These are phyloP conservation scores for Maudiozyma barnettii DNA, from an alignment of 805 yeast genomes.

Conservation along the genomic window DNA sequence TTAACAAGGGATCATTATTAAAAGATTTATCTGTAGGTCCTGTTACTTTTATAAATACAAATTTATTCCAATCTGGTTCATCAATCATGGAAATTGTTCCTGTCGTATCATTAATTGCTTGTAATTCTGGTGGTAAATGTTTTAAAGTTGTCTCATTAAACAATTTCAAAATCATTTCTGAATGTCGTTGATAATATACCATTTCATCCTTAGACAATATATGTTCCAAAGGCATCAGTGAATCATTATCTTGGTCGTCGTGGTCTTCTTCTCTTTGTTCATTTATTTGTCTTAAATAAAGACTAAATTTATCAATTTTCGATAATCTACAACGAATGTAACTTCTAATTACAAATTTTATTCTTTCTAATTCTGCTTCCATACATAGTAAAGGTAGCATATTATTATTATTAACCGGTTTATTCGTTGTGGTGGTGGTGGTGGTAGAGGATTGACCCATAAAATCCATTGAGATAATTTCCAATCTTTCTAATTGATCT, in stretches of 20 bases:
- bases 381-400: slow-evolving; percentile 64
- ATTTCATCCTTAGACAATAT: slow-evolving; percentile 50
- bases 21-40: slow-evolving; percentile 11
- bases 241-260: slow-evolving; percentile 28
- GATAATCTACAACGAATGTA: slow-evolving; percentile 68
- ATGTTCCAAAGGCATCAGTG: slow-evolving; percentile 13
- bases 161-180: slow-evolving; percentile 50
- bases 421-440: slow-evolving; percentile 1
- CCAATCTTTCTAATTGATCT: slow-evolving; percentile 65
- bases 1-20: slow-evolving; percentile 28
- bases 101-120: slow-evolving; percentile 64
- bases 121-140: slow-evolving; percentile 58
- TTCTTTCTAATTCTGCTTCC: slow-evolving; percentile 85
- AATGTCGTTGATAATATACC: slow-evolving; percentile 59
- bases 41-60: slow-evolving; percentile 53
- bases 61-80: slow-evolving; percentile 62
- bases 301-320: slow-evolving; percentile 63
- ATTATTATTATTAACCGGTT: slow-evolving; percentile 11
- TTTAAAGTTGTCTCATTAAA: slow-evolving; percentile 60
- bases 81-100: slow-evolving; percentile 68
- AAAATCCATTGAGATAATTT: slow-evolving; percentile 69
- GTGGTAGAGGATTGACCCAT: slow-evolving; percentile 33
- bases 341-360: slow-evolving; percentile 70
- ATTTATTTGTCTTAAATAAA: slow-evolving; percentile 40
- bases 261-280: too few relatives aligned